A percentile compares a stretch with the other conserved stretches of the same genome.
phyloP scores from a whole-genome alignment of 2,329 filamentous ascomycete species.

The Ophiostoma ips region DNA sequence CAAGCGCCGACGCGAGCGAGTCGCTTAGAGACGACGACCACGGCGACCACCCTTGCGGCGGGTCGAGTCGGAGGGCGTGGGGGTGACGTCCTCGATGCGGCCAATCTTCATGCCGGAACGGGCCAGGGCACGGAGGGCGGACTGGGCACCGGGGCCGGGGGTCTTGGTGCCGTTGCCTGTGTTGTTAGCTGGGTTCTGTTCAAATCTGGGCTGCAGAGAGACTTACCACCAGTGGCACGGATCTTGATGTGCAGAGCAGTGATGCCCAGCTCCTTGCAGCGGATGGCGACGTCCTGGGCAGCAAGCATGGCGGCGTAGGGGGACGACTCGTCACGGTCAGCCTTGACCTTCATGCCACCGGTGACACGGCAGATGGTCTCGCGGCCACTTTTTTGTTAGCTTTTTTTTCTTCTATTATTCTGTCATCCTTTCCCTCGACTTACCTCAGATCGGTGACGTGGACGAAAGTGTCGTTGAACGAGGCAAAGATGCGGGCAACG shows the following conservation, averaged over 20 bases:
- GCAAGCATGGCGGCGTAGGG: conserved; percentile 99
- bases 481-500: conserved; percentile 95
- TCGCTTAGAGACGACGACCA: conserved; percentile 93
- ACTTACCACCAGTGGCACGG: conserved; percentile 87
- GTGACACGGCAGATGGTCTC: conserved; percentile 99
- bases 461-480: conserved; percentile 88
- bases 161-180: conserved; percentile 98
- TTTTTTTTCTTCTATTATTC: background rate
- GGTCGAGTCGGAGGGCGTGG: conserved; percentile 97
- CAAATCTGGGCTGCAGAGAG: background rate
- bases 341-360: conserved; percentile 99
- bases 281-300: conserved; percentile 90
- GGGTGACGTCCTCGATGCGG: conserved; percentile 98
- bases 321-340: conserved; percentile 98
- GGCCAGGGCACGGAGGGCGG: conserved; percentile 93
- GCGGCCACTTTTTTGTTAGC: conserved; percentile 59
- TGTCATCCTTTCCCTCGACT: conserved; percentile 22
- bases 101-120: conserved; percentile 99
- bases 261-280: conserved; percentile 58
- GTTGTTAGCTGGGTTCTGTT: background rate
- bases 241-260: conserved; percentile 99
- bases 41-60: conserved; percentile 99
- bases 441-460: conserved; percentile 98
- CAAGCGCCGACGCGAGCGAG: background rate
- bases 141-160: conserved; percentile 96